Base-by-base conservation (phyloP, 306 rosid genomes). In the Gynostemma pentaphyllum region DNA sequence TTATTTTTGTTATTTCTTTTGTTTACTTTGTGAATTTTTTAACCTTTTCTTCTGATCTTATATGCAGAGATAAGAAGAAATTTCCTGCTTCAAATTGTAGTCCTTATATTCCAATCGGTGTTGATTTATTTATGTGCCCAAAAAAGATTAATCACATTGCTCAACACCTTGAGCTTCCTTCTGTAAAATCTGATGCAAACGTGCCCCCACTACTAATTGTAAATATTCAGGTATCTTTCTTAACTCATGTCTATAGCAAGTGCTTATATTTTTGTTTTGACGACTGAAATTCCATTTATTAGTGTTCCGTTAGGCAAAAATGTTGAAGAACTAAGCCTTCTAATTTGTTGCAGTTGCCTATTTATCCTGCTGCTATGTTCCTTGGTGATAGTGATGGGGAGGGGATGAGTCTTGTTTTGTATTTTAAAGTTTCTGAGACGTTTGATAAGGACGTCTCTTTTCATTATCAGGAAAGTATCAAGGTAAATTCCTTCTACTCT, bases 291-390 rank as follows among this genome's bases (percentile, higher is more conserved):
- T 30, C 4, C 21, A 54, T 54, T 54, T 32, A 15, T 39, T 59
- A 22, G 5, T 21, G 18, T 12, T 37, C 45, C 64, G 34, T 29
- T 37, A 59, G 64, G 4, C 13, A 9, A n/a, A 16, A 32, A 18
- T 34, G 27, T 34, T 59, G 4, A 22, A 12, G 36, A 34, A 61
- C 21, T 23, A 59, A 39, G 32, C 29, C 13, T 40, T 61, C 15
- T 40, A 21, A 21, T 40, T 23, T 74, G 62, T 59, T 68, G 50
- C 82, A 92, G 99, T 73, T 86, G 76, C 99, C 99, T 70, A 82
- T 86, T 64, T 92, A 92, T 86, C 99, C 94, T 16, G 90, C 95
- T 66, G 85, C 95, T 54, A 86, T 92, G 83, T 92, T 92, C 71
- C 81, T 74, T 26, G 95, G 99, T 45, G 95, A 92, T 45, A 72